Base-by-base conservation (phyloP, 2,329 filamentous ascomycete species). In the Ophiostoma novo-ulmi region DNA sequence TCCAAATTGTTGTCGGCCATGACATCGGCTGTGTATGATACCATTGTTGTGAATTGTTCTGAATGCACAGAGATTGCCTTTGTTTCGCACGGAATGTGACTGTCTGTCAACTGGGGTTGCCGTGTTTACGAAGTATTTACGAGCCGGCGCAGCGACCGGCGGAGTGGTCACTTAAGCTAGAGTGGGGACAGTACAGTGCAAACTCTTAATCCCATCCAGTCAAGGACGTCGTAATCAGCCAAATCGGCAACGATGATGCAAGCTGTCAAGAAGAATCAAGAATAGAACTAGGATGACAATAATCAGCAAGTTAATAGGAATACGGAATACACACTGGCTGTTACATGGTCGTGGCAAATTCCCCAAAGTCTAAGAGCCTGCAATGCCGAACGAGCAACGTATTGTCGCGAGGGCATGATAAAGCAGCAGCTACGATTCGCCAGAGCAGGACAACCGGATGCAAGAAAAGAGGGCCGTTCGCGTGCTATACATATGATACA, bases 51-150 rank as follows among this genome's bases (percentile, higher is more conserved):
- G 3, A 4, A 31, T 31, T 31, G 31, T 31, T 31, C 31, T 31
- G 31, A 17, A 58, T 58, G 14, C 20, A 6, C 44, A 7, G n/a
- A 26, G 11, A 58, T 26, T 58, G 52, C 17, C 52, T 7, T 58
- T 58, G n/a, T 26, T 58, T 26, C 11, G 52, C 11, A 26, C 20
- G 35, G 39, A 65, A 48, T 69, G 58, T 7, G 36, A 20, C 26
- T 38, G 26, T 65, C 52, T 48, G 52, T 8, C n/a, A 22, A 20
- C 36, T 41, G 22, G n/a, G 35, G 68, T 48, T 67, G 61, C 68
- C 71, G 71, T 70, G 71, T 70, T 72, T 72, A 72, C 71, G 71
- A 72, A 72, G 71, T 70, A 72, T 70, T 72, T 72, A 70, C 71
- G 71, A 65, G 44, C 68, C 63, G 68, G 64, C 31, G 64, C 68